Conservation (phyloP, 2,329 filamentous ascomycete genomes). For the Paraphaeosphaeria minitans region DNA sequence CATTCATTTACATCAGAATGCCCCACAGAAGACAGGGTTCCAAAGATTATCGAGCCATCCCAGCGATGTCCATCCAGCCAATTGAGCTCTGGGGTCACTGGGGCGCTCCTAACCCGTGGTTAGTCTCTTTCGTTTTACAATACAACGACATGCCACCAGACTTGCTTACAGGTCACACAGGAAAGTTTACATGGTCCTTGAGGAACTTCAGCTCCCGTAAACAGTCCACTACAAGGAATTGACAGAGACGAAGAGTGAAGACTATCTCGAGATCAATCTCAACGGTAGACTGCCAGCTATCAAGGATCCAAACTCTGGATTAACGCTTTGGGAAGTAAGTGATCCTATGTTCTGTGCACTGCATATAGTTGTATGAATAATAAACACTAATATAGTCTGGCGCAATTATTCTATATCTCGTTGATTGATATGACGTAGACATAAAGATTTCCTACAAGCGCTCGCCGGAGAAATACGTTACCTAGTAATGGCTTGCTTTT, state of each 20-base stretch:
- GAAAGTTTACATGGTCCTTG: neutral
- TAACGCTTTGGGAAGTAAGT: neutral
- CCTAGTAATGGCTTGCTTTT: too few relatives aligned
- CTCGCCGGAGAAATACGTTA: too few relatives aligned
- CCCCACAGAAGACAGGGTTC: too few relatives aligned
- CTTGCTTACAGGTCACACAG: neutral
- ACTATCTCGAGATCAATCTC: neutral
- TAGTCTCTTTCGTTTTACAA: neutral
- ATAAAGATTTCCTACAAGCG: too few relatives aligned
- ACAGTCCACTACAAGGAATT: neutral
- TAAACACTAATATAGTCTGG: constrained; percentile 21
- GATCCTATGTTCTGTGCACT: too few relatives aligned
- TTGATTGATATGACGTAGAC: constrained; percentile 41
- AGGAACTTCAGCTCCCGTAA: neutral
- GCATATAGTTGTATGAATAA: too few relatives aligned
- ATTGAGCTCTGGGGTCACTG: neutral
- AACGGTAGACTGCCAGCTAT: neutral
- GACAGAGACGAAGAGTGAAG: neutral
- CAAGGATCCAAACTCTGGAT: neutral
- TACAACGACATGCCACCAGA: neutral
- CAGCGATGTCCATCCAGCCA: neutral
- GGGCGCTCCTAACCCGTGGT: neutral
- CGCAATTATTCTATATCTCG: constrained; percentile 47
- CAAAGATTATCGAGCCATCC: neutral
- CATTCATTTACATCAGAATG: too few relatives aligned